Percentiles rank a stretch among this genome's conserved stretches.
phyloP scores from a whole-genome alignment of 805 yeast genomes.

The Tetrapisispora fleetii region DNA sequence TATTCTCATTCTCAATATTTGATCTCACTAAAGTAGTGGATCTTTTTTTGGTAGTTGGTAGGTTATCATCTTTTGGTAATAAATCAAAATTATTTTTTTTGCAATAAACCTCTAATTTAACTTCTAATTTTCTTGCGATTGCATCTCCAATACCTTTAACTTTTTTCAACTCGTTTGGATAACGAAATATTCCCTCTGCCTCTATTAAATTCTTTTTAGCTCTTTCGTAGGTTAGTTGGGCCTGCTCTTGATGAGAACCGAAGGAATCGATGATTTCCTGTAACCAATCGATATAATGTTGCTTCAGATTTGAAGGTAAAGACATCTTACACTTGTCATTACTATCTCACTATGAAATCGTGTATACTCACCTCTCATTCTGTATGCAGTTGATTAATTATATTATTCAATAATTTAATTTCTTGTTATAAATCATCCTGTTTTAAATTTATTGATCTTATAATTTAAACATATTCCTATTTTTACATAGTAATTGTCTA shows the following conservation, averaged over 20 bases:
- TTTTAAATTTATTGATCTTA: too few species aligned
- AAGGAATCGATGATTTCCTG: slow-evolving; percentile 41
- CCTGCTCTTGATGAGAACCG: slow-evolving; percentile 40
- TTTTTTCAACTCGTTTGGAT: slow-evolving; percentile 48
- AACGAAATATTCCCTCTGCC: slow-evolving; percentile 36
- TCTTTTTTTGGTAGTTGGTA: slow-evolving; percentile 7
- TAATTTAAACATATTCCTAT: not conserved
- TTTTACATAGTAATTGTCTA: not conserved
- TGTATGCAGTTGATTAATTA: too few species aligned
- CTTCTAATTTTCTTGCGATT: slow-evolving; percentile 42
- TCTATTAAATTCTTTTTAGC: slow-evolving; percentile 46
- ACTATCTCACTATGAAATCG: too few species aligned
- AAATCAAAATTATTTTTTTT: slow-evolving; percentile 35
- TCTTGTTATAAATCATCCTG: too few species aligned
- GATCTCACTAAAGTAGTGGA: slow-evolving; percentile 11
- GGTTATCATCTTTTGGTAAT: slow-evolving; percentile 7
- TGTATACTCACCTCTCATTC: too few species aligned
- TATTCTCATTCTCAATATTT: not conserved
- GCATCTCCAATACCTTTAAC: slow-evolving; percentile 68
- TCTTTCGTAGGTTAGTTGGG: slow-evolving; percentile 41
- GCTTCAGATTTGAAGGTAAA: slow-evolving; percentile 40
- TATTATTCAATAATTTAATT: too few species aligned
- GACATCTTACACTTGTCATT: slow-evolving; percentile 24
- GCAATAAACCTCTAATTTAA: slow-evolving; percentile 45
- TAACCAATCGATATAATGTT: slow-evolving; percentile 48